Evolutionary conservation across 768 basidiomycete species (phyloP).

Genomic region (Boletus reticuloceps): DNA sequence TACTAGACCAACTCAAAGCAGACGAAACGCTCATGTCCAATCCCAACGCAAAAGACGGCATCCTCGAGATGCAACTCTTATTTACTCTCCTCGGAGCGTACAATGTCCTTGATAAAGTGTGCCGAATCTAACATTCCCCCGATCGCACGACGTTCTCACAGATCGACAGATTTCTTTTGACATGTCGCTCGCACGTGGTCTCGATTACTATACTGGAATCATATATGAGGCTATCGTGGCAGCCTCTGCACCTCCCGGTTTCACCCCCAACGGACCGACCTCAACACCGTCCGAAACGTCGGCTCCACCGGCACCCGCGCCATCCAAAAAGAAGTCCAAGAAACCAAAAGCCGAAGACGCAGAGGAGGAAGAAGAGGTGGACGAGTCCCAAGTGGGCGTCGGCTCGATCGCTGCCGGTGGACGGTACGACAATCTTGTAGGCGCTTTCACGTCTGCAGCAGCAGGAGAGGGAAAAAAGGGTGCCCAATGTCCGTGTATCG

Average conservation of each 20-base stretch:
- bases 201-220: constrained; percentile 98
- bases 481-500: constrained; percentile 78
- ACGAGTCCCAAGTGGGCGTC: constrained; percentile 91
- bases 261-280: constrained; percentile 52
- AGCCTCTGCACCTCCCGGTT: constrained; percentile 88
- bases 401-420: constrained; percentile 99
- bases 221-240: constrained; percentile 97
- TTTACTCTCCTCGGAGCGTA: constrained; percentile 84
- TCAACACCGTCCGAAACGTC: constrained; percentile 27
- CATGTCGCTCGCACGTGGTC: constrained; percentile 92
- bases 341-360: constrained; percentile 42
- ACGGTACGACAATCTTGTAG: constrained; percentile 93
- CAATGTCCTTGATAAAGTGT: constrained; percentile 72
- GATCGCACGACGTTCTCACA: not conserved
- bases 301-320: constrained; percentile 8
- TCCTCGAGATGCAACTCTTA: constrained; percentile 82
- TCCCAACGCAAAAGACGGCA: constrained; percentile 71
- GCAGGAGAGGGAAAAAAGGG: constrained; percentile 72
- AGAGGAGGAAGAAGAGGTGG: constrained; percentile 78
- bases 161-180: constrained; percentile 82
- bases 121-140: constrained; percentile 2
- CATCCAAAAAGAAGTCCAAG: constrained; percentile 39
- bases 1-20: constrained; percentile 66
- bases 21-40: constrained; percentile 69
- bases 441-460: constrained; percentile 83